Evolutionary conservation across 2,329 filamentous ascomycete genomes (phyloP).

Genomic region (Venturia carpophila): DNA sequence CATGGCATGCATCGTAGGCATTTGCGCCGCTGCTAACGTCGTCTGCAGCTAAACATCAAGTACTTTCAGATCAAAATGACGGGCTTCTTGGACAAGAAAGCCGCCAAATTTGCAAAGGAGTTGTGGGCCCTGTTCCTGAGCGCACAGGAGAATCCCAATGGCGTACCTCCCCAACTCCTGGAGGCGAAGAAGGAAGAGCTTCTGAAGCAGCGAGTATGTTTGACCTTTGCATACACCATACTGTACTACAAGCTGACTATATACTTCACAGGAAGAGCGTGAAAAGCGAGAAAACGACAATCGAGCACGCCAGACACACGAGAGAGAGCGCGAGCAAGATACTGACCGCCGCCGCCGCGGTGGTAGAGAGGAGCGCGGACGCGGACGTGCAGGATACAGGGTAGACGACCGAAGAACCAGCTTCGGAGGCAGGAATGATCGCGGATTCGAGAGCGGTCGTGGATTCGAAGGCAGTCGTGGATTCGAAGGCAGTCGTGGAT

Average conservation of each 20-base stretch:
- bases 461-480: neutral
- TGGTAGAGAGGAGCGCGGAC: conserved; percentile 41
- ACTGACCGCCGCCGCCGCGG: conserved; percentile 59
- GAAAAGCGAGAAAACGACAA: conserved; percentile 73
- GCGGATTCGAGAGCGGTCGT: conserved; percentile 18
- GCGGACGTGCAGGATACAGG: conserved; percentile 35
- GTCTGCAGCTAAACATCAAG: conserved; percentile 80
- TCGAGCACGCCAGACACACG: conserved; percentile 61
- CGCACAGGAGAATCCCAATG: conserved; percentile 78
- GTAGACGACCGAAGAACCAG: neutral
- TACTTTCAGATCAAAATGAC: conserved; percentile 88
- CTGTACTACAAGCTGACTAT: neutral
- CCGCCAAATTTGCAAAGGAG: conserved; percentile 81
- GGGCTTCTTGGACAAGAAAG: conserved; percentile 91
- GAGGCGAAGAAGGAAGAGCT: conserved; percentile 95
- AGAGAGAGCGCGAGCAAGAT: conserved; percentile 64
- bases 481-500: too few relatives aligned
- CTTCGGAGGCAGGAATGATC: conserved; percentile 39
- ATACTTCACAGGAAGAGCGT: conserved; percentile 59
- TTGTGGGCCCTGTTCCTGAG: conserved; percentile 88
- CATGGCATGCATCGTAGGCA: neutral
- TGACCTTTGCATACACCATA: conserved; percentile 16
- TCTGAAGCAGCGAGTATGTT: conserved; percentile 79
- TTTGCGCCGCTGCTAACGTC: neutral
- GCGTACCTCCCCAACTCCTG: conserved; percentile 86